Base-by-base conservation (phyloP, 1,284 basidiomycete genomes). In the Trametes polyzona region DNA sequence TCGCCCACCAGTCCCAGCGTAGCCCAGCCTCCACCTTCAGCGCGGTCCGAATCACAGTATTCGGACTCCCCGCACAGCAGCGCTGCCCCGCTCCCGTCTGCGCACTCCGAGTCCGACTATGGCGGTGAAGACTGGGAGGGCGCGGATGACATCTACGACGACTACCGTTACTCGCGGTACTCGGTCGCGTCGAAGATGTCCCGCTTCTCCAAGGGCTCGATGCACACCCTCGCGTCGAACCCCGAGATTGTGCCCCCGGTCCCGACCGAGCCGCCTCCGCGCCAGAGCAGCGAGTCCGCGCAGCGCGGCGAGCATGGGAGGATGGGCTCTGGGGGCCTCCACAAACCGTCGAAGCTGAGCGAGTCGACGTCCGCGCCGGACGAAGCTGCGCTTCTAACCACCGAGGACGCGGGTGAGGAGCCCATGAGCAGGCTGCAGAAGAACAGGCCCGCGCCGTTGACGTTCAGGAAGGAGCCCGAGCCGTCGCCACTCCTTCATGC, bases 131-230 rank as follows among this genome's bases (percentile, higher is more conserved):
- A 82, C 57, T 87, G 85, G 81, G 84, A 87, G 54, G 83, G 82
- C 30, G 81, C 81, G 12, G 76, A 75, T 4, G 86, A 88, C 62
- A 88, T 90, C 48, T 90, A 90, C 63, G 88, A 90, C 66, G 81
- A 87, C 59, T 90, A 90, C 65, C 80, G 87, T 2, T 90, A 90
- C 64, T 88, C 87, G 7, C 75, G 86, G 7, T 79, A 79, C 54
- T 88, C 87, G 0, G 74, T 83, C 57, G 71, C 75, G 2, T 79
- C 77, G 44, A 76, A 74, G 61, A 66, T 66, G 65, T 74, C 71
- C 19, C 68, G 63, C 21, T 73, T 74, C 29, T 71, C 72, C 5
- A 68, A 68, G 49, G 67, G 66, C 2, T 73, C 71, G 3, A 61
- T 69, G 52, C 58, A 68, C 55, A 68, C 70, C 1, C 30, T 63